These are phyloP conservation scores for Brassica incana DNA, from an alignment of 345 rosid species.

Conservation along the genomic window DNA sequence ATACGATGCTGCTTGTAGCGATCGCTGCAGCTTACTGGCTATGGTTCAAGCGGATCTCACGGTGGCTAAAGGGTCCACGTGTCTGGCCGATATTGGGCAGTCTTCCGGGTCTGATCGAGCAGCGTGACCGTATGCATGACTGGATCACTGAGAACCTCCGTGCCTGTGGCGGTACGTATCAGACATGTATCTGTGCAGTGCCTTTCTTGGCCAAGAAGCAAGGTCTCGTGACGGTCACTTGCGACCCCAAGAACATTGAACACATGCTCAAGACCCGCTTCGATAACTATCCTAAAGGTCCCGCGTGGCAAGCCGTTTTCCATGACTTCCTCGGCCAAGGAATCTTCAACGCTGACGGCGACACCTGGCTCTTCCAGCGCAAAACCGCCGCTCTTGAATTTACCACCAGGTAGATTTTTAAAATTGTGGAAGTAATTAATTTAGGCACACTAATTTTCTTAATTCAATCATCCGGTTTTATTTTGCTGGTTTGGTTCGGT, in stretches of 20 bases:
- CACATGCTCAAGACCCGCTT: constrained; percentile 84
- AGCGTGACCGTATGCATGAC: constrained; percentile 92
- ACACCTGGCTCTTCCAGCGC: constrained; percentile 90
- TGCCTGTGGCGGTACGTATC: constrained; percentile 91
- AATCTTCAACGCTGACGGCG: constrained; percentile 87
- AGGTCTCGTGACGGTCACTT: constrained; percentile 97
- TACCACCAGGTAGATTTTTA: constrained; percentile 60
- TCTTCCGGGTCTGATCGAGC: constrained; percentile 85
- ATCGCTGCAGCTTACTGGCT: constrained; percentile 67
- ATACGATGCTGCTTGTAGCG: constrained; percentile 59
- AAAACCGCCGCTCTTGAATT: constrained; percentile 97
- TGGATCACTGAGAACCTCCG: constrained; percentile 97
- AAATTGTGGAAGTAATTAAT: too few species aligned
- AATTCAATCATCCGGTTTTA: neutral
- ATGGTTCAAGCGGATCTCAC: constrained; percentile 82
- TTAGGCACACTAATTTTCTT: neutral
- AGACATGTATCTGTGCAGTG: constrained; percentile 88
- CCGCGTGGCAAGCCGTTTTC: constrained; percentile 94
- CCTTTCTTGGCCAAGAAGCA: constrained; percentile 82
- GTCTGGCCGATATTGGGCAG: constrained; percentile 97
- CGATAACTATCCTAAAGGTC: constrained; percentile 95
- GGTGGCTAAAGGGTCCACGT: constrained; percentile 79
- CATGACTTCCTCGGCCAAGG: constrained; percentile 94
- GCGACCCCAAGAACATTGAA: constrained; percentile 84
- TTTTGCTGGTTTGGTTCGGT: neutral